Percentiles rank a stretch among this genome's conserved stretches.
Conservation (phyloP, 2,329 filamentous ascomycete species). For the Aspergillus jensenii region DNA sequence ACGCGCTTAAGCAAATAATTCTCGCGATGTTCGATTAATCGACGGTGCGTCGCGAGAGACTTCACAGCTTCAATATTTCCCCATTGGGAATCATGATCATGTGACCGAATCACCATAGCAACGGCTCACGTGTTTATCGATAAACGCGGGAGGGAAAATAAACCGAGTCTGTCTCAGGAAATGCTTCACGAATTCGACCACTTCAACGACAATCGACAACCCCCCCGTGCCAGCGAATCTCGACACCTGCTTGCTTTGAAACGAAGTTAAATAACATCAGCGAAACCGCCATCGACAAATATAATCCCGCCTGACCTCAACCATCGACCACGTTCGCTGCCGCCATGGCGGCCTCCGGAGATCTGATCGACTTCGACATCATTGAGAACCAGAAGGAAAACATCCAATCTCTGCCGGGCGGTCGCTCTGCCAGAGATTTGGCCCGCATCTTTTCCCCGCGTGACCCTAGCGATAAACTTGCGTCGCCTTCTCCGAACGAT, state of each 20-base stretch:
- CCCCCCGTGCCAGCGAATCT: neutral
- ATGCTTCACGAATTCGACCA: neutral
- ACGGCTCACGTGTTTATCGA: constrained; percentile 39
- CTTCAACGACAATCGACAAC: constrained; percentile 6
- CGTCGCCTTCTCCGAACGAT: constrained; percentile 67
- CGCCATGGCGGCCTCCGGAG: constrained; percentile 43
- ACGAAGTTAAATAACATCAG: neutral
- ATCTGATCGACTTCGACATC: constrained; percentile 70
- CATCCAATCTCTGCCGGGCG: constrained; percentile 87
- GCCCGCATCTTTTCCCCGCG: constrained; percentile 66
- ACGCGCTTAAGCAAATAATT: neutral
- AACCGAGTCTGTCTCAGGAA: neutral
- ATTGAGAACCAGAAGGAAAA: constrained; percentile 98
- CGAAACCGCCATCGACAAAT: neutral
- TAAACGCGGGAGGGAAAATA: constrained; percentile 21
- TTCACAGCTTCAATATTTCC: constrained; percentile 12
- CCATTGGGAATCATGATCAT: constrained; percentile 17
- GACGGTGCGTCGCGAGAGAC: neutral
- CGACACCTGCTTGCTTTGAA: neutral
- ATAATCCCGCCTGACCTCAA: neutral
- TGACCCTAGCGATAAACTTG: constrained; percentile 50
- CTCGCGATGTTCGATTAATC: neutral
- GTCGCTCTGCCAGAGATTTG: constrained; percentile 83
- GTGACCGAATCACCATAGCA: constrained; percentile 33
- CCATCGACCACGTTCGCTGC: constrained; percentile 28